Percentiles rank a stretch among this genome's conserved stretches.
These are phyloP conservation scores for Tuber indicum DNA, from an alignment of 495 filamentous ascomycete genomes.

Conservation along the genomic window DNA sequence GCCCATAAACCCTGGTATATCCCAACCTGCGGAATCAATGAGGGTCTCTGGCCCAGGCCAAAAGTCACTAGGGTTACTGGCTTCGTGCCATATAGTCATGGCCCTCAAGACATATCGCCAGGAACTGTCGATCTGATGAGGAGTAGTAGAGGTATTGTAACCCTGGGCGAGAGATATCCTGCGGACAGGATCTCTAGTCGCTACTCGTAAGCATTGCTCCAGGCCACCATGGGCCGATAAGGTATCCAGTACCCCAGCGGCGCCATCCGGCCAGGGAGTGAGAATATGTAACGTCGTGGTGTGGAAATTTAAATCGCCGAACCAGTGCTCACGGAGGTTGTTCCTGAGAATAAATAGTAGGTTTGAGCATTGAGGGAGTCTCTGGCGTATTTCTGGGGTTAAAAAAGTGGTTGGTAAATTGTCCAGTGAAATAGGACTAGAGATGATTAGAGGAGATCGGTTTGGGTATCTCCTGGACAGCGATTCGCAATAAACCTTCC, in stretches of 20 bases:
- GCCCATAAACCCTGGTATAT: neutral
- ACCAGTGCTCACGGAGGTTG: neutral
- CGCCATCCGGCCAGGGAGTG: neutral
- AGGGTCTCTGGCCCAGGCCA: neutral
- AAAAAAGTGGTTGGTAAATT: neutral
- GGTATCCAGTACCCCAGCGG: neutral
- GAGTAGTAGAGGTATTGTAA: neutral
- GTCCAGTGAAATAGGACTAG: neutral
- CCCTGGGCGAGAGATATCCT: neutral
- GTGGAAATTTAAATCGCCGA: neutral
- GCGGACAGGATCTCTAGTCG: neutral
- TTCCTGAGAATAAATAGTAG: neutral
- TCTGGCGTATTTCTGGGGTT: neutral
- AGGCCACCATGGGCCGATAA: neutral
- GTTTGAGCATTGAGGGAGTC: neutral
- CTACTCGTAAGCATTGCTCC: neutral
- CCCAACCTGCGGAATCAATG: neutral
- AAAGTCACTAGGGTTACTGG: neutral
- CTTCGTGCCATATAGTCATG: neutral
- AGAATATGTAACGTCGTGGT: neutral
- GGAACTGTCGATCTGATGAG: neutral
- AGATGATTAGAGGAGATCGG: neutral
- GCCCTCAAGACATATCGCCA: conserved; percentile 1
- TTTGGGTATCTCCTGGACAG: neutral
- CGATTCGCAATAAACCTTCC: neutral